Base-by-base conservation (phyloP, 208 protist species). In the Porcisia hertigi region DNA sequence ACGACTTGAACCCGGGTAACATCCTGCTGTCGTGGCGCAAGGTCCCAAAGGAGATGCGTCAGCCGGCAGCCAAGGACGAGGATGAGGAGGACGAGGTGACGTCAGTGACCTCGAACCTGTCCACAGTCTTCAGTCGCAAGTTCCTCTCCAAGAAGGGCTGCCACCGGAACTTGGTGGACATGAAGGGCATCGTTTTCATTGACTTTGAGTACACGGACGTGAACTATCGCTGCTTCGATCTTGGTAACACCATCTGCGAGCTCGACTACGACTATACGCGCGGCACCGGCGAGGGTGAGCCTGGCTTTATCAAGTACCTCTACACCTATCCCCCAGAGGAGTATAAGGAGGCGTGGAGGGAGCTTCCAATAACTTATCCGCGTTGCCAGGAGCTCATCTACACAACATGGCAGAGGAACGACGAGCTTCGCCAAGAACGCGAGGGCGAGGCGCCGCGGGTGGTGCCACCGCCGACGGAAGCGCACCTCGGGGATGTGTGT, bases 121-220 rank as follows among this genome's bases (percentile, higher is more conserved):
- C 79, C 70, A 85, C 82, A 30, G 64, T 73, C 36, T 77, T 94
- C 52, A 87, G 85, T 54, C 86, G 84, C n/a, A 88, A 86, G 55
- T 94, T 91, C 75, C 66, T 91, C 59, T 90, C 90, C 47, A 86
- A 82, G 62, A 90, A 84, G 45, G 91, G 88, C 20, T 82, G 80
- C 67, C 83, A 85, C 75, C 83, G 79, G 36, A 95, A 93, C 63
- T 83, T 92, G n/a, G 91, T 95, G 34, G 88, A 93, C 74, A 85
- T 86, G 64, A 89, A 88, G 53, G 89, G 92, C 30, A 72, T 93
- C 69, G 67, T 96, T 34, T 91, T 93, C 55, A 94, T 96, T 63
- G 92, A 96, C 77, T 96, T 94, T 86, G 90, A 96, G 80, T 96
- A 96, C 83, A 85, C 88, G 34, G 92, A 94, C 67, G 88, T 85